A percentile compares a stretch with the other conserved stretches of the same genome.
Evolutionary conservation across 495 filamentous ascomycete species (phyloP).

Genomic region (Cetradonia linearis): DNA sequence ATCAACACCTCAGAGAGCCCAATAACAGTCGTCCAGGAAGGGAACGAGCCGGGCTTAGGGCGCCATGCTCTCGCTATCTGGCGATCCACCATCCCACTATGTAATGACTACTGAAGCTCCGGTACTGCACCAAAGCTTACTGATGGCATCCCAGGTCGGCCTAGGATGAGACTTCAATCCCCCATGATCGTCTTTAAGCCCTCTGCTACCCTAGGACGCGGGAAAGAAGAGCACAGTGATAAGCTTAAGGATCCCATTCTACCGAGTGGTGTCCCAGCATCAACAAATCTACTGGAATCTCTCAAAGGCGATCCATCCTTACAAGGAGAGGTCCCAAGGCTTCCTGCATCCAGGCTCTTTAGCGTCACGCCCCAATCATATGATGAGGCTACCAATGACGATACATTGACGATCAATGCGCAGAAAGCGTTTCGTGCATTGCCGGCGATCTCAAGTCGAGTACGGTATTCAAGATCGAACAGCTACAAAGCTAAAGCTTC

Average conservation of each 20-base stretch:
- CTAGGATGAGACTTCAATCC: constrained; percentile 66
- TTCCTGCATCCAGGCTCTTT: constrained; percentile 71
- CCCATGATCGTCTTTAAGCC: constrained; percentile 68
- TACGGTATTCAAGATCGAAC: constrained; percentile 68
- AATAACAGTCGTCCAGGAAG: constrained; percentile 47
- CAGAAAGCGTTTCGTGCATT: constrained; percentile 60
- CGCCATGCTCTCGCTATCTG: constrained; percentile 66
- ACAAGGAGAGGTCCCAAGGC: constrained; percentile 53
- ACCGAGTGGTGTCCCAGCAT: constrained; percentile 61
- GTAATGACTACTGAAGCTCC: constrained; percentile 29
- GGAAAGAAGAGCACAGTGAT: constrained; percentile 40
- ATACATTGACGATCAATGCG: constrained; percentile 48
- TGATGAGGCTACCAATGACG: constrained; percentile 49
- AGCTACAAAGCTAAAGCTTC: constrained; percentile 52
- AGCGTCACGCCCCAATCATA: constrained; percentile 50
- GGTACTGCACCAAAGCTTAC: background rate
- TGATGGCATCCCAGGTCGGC: constrained; percentile 42
- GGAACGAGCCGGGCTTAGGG: constrained; percentile 42
- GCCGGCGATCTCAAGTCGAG: constrained; percentile 72
- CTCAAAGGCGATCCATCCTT: constrained; percentile 61
- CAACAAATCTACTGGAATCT: constrained; percentile 71
- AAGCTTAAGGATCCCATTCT: constrained; percentile 61
- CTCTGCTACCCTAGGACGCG: constrained; percentile 55
- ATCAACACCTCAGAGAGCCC: constrained; percentile 53
- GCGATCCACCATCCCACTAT: constrained; percentile 68